phyloP scores from a whole-genome alignment of 2,329 filamentous ascomycete genomes.

The Myrmaecium sp. region DNA sequence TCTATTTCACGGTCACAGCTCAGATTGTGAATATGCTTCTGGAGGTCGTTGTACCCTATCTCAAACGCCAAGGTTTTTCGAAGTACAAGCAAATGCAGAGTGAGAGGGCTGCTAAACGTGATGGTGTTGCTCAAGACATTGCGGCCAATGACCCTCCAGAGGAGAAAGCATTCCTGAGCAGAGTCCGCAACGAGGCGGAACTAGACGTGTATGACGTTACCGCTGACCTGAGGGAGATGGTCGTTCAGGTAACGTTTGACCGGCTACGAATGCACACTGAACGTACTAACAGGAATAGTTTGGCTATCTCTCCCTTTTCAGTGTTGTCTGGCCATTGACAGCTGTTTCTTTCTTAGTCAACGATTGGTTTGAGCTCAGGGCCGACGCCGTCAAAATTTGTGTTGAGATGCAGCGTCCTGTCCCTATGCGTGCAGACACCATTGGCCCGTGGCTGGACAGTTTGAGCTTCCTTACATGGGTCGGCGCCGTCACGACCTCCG shows the following conservation, averaged over 20 bases:
- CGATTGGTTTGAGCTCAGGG: constrained; percentile 89
- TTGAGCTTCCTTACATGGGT: constrained; percentile 87
- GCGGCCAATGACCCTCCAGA: constrained; percentile 50
- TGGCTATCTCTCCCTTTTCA: constrained; percentile 82
- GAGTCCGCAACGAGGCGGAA: constrained; percentile 69
- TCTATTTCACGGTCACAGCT: constrained; percentile 89
- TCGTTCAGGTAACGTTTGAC: constrained; percentile 48
- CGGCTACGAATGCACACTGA: constrained; percentile 7
- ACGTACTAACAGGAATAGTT: constrained; percentile 34
- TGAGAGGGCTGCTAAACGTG: constrained; percentile 39
- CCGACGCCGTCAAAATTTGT: constrained; percentile 88
- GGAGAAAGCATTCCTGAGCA: constrained; percentile 62
- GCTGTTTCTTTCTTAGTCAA: constrained; percentile 79
- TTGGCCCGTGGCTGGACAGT: constrained; percentile 79
- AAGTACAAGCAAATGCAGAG: constrained; percentile 64
- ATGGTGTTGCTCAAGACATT: constrained; percentile 31
- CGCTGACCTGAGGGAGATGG: constrained; percentile 83
- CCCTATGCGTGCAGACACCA: constrained; percentile 80
- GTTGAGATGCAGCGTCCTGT: constrained; percentile 76
- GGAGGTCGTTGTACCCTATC: constrained; percentile 70
- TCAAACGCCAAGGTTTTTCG: constrained; percentile 61
- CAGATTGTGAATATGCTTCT: constrained; percentile 77
- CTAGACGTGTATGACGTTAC: constrained; percentile 80
- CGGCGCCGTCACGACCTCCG: constrained; percentile 72
- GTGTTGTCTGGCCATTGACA: constrained; percentile 87